Conservation (phyloP, 495 filamentous ascomycete genomes). For the Xylaria venustula region DNA sequence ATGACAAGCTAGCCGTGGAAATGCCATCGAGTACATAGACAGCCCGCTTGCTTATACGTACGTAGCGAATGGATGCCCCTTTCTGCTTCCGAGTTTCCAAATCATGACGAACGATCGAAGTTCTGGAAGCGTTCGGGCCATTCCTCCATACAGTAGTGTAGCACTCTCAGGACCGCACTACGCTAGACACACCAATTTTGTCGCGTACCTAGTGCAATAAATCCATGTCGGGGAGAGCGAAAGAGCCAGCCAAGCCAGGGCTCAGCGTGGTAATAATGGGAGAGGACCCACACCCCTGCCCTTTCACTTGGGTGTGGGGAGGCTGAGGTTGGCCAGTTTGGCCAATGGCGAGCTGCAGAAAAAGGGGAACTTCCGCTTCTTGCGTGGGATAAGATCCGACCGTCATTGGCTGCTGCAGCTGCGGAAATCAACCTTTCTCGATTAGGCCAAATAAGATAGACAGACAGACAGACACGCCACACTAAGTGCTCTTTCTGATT, state of each 20-base stretch:
- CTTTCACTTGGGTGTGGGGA: slow-evolving; percentile 10
- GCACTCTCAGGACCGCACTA: neutral
- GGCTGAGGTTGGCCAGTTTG: neutral
- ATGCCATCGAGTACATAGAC: too few relatives aligned
- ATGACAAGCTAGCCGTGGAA: too few relatives aligned
- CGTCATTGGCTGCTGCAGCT: neutral
- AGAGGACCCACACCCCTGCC: neutral
- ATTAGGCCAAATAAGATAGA: slow-evolving; percentile 1
- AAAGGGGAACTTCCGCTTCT: neutral
- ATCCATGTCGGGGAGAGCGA: slow-evolving; percentile 6
- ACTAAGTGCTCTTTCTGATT: too few relatives aligned
- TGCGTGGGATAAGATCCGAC: neutral
- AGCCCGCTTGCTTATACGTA: too few relatives aligned
- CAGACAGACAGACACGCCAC: neutral
- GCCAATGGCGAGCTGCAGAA: neutral
- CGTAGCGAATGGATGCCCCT: neutral
- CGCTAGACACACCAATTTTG: too few relatives aligned
- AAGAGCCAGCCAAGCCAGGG: neutral
- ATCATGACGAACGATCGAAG: slow-evolving; percentile 3
- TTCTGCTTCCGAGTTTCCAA: neutral
- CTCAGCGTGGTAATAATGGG: slow-evolving; percentile 6
- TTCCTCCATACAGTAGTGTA: too few relatives aligned
- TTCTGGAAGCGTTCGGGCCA: slow-evolving; percentile 8
- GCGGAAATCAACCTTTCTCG: neutral
- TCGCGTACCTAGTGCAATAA: neutral